Evolutionary conservation across 495 filamentous ascomycete genomes (phyloP), one percentile per base, ranked within the genome.

Genomic region (Daldinia bambusicola): DNA sequence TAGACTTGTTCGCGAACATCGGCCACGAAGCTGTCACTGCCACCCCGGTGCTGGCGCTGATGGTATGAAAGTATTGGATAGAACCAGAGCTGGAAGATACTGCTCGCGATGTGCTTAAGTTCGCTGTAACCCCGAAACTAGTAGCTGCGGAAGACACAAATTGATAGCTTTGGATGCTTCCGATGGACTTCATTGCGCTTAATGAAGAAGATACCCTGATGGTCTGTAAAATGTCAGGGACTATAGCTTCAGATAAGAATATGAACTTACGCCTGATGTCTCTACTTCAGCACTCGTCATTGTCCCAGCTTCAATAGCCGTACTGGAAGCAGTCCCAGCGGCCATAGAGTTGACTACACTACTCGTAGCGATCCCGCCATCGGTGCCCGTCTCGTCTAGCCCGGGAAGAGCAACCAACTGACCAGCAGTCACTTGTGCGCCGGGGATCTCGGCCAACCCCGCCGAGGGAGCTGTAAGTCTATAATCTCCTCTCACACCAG

Each of bases 391-490:
- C 12, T 20, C 53, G 5, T 14, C 59, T 13, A 18, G 4, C 16
- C 41, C 36, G 10, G 69, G 69, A 45, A 72, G 58, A 53, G 63
- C 64, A n/a, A 72, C 69, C 13, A 72, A 50, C 53, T 72, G 69
- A n/a, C 69, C 69, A 18, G 53, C 41, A 12, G 69, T 72, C 2
- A 59, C 59, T 36, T 62, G 69, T 22, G 69, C 60, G 20, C 69
- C 69, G 6, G 71, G 71, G 14, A 66, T 13, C 7, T 62, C 43
- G 50, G 60, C 53, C 6, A 72, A 45, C 0, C 36, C 59, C 1
- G 18, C 63, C 0, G 50, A 52, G 50, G 50, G 12, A 10, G 22
- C 48, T 52, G 8, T 8, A 14, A 8, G 22, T 20, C 48, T 20
- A 31, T 13, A 30, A 31, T 10, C 55, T 32, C 20, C 57, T n/a